Percentiles rank a stretch among this genome's conserved stretches.
Evolutionary conservation across 2,329 filamentous ascomycete species (phyloP).

Genomic region (Stagonosporopsis cucurbitacearum): DNA sequence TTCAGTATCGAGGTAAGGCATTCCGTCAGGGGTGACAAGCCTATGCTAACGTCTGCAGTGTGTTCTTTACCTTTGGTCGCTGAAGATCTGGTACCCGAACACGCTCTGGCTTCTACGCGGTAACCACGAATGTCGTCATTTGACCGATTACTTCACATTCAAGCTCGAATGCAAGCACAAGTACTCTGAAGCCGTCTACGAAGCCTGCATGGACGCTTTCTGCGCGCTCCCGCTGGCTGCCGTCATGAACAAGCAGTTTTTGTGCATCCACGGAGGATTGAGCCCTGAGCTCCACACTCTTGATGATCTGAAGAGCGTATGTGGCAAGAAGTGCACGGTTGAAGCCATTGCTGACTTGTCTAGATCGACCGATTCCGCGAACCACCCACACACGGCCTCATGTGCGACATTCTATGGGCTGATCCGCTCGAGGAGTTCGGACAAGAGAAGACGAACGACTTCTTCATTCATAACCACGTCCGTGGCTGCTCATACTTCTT

Average conservation of each 20-base stretch:
- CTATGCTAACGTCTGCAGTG: slow-evolving; percentile 62
- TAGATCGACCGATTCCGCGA: slow-evolving; percentile 98
- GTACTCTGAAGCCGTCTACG: slow-evolving; percentile 94
- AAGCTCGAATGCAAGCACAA: slow-evolving; percentile 99
- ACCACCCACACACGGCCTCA: slow-evolving; percentile 93
- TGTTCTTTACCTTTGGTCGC: slow-evolving; percentile 93
- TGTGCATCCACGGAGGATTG: slow-evolving; percentile 96
- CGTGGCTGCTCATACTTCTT: slow-evolving; percentile 99
- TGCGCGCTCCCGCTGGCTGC: slow-evolving; percentile 91
- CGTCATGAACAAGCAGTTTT: slow-evolving; percentile 99
- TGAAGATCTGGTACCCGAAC: slow-evolving; percentile 99
- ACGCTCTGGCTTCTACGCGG: slow-evolving; percentile 95
- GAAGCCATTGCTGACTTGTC: slow-evolving; percentile 26
- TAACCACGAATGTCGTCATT: slow-evolving; percentile 97
- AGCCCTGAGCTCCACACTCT: slow-evolving; percentile 96
- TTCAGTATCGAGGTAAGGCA: slow-evolving; percentile 85
- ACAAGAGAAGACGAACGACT: slow-evolving; percentile 97
- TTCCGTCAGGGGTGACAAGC: not conserved
- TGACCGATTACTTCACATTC: slow-evolving; percentile 99
- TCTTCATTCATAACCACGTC: slow-evolving; percentile 97
- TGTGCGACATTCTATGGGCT: slow-evolving; percentile 99
- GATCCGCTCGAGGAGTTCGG: slow-evolving; percentile 98
- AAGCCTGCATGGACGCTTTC: slow-evolving; percentile 98
- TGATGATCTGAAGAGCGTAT: slow-evolving; percentile 86
- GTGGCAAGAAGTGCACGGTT: slow-evolving; percentile 37